Evolutionary conservation across 257 asterid species (phyloP), one percentile per base, ranked within the genome.

Genomic region (Solanum pinnatisectum): DNA sequence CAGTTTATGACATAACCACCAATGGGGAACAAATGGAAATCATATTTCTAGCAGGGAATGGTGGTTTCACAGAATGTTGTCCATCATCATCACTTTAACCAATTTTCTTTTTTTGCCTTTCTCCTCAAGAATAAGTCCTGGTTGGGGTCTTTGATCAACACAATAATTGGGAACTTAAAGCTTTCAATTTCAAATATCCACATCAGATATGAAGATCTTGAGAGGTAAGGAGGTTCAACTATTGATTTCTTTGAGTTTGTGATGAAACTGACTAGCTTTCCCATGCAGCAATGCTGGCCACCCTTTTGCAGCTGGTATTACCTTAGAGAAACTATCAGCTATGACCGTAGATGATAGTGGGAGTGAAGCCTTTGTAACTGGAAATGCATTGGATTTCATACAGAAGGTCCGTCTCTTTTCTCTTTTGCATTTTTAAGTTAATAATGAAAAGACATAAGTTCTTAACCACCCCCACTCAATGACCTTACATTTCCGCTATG

Each of bases 171-270:
- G 93, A 97, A 97, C 92, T 89, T 97, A 91, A 97, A 94, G 97
- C 98, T 97, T 90, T 95, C 98, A 85, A 93, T 97, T 90, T 96
- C 98, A 63, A 96, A 97, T 89, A 93, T 97, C 88, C 99, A 97
- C 93, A 92, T 97, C 94, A 94, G 99, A 96, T 97, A 97, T 82
- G 99, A 95, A 92, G 99, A 97, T 94, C 91, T 92, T 88, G 99
- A 97, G 93, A 97, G 99, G 99, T 97, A 92, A 68, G 88, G 78
- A 37, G 86, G 36, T 86, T 83, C 88, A 60, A 15, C n/a, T 46
- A 22, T 25, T 82, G 42, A 85, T 84, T 84, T 89, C 59, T 74
- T 86, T 37, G 59, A 16, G 37, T 65, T 39, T 44, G 74, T 10
- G 83, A 77, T 78, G 84, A 46, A 42, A 30, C 56, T 77, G 70